These are phyloP conservation scores for Rhododendron henanense DNA, from an alignment of 148 eudicot species.

Conservation along the genomic window DNA sequence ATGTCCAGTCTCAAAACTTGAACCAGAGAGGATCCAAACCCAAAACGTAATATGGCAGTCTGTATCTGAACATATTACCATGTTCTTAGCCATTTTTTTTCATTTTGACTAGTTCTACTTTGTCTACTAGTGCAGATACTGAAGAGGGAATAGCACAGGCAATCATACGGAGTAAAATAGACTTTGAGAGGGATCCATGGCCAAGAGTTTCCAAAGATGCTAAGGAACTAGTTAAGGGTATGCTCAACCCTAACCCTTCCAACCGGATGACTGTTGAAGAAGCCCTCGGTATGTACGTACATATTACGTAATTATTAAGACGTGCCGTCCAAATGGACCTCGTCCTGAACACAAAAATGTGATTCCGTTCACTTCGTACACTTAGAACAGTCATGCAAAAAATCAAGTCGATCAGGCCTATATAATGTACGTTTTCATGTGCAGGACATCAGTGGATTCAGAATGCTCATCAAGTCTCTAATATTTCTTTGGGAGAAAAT, in stretches of 20 bases:
- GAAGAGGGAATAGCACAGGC: slow-evolving; percentile 94
- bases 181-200: slow-evolving; percentile 95
- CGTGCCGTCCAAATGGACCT: no score
- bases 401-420: background rate
- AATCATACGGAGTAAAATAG: slow-evolving; percentile 54
- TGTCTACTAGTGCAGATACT: slow-evolving; percentile 43
- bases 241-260: slow-evolving; percentile 86
- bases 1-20: no score
- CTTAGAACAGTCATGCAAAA: background rate
- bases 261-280: slow-evolving; percentile 66
- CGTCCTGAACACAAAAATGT: background rate
- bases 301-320: background rate
- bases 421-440: background rate
- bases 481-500: slow-evolving; percentile 61
- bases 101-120: background rate
- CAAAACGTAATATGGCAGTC: no score
- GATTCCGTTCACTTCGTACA: no score
- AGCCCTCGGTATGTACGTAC: slow-evolving; percentile 51
- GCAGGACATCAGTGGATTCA: slow-evolving; percentile 70
- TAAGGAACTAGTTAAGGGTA: slow-evolving; percentile 61
- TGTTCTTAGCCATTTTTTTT: no score
- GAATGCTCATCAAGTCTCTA: slow-evolving; percentile 50
- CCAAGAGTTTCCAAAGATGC: slow-evolving; percentile 73
- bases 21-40: no score
- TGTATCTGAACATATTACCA: no score